These are phyloP conservation scores for Rhododendron ferrugineum DNA, from an alignment of 148 eudicot species.

Conservation along the genomic window DNA sequence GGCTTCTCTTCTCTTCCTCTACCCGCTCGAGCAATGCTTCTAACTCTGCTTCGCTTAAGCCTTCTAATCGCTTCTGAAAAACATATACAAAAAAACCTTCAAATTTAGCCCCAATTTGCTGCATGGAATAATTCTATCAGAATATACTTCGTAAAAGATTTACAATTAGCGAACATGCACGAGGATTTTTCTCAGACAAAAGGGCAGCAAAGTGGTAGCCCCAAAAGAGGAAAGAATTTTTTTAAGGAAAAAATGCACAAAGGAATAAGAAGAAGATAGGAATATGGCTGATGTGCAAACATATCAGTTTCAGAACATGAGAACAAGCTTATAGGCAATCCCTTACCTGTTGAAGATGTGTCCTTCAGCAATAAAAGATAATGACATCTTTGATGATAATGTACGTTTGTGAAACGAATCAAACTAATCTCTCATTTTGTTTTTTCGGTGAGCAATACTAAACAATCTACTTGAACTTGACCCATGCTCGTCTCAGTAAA, in stretches of 20 bases:
- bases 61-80: constrained; percentile 83
- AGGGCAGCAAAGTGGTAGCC: neutral
- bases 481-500: neutral
- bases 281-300: neutral
- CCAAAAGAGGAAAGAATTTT: neutral
- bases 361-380: neutral
- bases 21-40: constrained; percentile 82
- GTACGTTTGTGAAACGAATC: neutral
- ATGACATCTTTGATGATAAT: neutral
- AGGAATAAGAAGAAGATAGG: neutral
- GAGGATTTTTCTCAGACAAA: neutral
- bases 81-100: neutral
- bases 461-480: neutral
- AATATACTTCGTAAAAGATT: neutral
- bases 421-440: neutral
- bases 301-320: neutral
- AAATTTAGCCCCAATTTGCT: neutral
- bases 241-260: neutral
- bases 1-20: constrained; percentile 74
- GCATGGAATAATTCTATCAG: neutral
- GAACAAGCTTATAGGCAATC: neutral
- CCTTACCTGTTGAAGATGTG: neutral
- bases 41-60: constrained; percentile 84
- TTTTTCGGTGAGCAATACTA: neutral
- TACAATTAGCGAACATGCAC: neutral